These are phyloP conservation scores for Fagus crenata DNA, from an alignment of 306 rosid genomes.

Conservation along the genomic window DNA sequence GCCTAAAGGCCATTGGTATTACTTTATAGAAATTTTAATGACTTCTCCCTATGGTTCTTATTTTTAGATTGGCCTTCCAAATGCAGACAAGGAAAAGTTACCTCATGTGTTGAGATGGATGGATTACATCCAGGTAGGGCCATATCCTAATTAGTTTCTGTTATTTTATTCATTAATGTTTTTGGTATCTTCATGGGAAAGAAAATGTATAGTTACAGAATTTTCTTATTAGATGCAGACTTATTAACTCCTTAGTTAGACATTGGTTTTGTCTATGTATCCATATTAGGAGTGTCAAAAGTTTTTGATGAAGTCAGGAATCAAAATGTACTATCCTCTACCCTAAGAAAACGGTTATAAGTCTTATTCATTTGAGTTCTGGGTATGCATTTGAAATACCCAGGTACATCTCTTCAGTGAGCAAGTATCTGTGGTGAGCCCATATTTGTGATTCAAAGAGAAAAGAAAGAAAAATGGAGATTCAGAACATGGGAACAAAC, in stretches of 20 bases:
- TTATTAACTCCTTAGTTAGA: background rate
- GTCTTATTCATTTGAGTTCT: background rate
- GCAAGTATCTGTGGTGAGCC: too few relatives aligned
- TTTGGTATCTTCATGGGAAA: background rate
- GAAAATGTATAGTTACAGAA: background rate
- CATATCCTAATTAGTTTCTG: background rate
- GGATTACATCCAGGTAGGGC: conserved; percentile 78
- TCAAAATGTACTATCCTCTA: background rate
- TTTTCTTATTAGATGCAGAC: background rate
- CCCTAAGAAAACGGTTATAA: background rate
- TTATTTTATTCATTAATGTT: background rate
- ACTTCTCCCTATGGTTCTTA: conserved; percentile 41
- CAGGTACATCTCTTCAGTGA: background rate
- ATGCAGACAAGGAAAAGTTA: conserved; percentile 52
- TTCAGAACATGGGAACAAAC: background rate
- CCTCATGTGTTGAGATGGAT: conserved; percentile 83
- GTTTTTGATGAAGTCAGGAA: background rate
- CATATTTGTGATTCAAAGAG: too few relatives aligned
- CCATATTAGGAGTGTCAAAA: background rate
- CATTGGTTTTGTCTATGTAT: background rate
- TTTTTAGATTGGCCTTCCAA: conserved; percentile 67
- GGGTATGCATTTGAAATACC: background rate
- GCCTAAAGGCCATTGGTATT: background rate
- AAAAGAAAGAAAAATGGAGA: background rate
- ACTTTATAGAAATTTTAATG: conserved; percentile 18